Evolutionary conservation across 1,284 basidiomycete genomes (phyloP), one percentile per base, ranked within the genome.

Genomic region (Salmacisia buchloeana): DNA sequence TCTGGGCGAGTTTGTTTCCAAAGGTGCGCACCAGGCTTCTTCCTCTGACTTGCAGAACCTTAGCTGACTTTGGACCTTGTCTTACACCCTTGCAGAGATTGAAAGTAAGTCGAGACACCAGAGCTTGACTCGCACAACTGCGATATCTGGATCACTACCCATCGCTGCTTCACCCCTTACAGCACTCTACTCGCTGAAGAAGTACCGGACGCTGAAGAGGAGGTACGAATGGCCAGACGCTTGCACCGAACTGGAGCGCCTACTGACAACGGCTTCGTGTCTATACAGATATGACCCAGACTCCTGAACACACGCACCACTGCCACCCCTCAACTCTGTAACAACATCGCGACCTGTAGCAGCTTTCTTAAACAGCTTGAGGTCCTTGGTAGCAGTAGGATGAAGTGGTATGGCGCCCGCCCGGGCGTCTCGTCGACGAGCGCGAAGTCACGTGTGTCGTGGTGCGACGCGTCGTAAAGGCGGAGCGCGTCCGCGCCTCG

Each of bases 111-210:
- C n/a, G n/a, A n/a, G n/a, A n/a, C n/a, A n/a, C n/a, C n/a, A n/a
- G n/a, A n/a, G n/a, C n/a, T n/a, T n/a, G n/a, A n/a, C n/a, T n/a
- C n/a, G n/a, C n/a, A n/a, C n/a, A n/a, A n/a, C n/a, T n/a, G n/a
- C n/a, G n/a, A n/a, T n/a, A n/a, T n/a, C n/a, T n/a, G n/a, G n/a
- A n/a, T n/a, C n/a, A n/a, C n/a, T n/a, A 34, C 36, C 3, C 18
- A 36, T 39, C 33, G 36, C 10, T 7, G 10, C 5, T 18, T 18
- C 25, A 9, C 43, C 3, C 9, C 34, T 15, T 34, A 54, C 34
- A 58, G 57, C 74, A 7, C 61, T 79, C 23, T 79, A 79, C 60
- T 71, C 67, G 35, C 63, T 79, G 35, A 79, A 79, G 59, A 78
- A 78, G 64, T 79, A 79, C 45, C 62, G 77, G 3, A 76, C 76